Conservation (phyloP, 2,329 filamentous ascomycete genomes). For the Chaetothyriales sp. region DNA sequence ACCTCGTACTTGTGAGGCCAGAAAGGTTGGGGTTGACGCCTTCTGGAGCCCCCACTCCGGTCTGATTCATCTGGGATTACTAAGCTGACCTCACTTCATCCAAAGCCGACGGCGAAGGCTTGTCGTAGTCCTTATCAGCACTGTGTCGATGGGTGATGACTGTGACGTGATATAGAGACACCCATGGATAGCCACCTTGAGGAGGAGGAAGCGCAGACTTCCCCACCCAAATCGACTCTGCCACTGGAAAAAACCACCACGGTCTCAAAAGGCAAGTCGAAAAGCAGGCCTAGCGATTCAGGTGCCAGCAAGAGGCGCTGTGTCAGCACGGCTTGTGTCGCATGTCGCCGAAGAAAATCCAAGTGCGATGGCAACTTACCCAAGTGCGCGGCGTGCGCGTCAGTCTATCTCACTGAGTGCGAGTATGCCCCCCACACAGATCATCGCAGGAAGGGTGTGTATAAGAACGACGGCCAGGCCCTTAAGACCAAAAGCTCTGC, state of each 20-base stretch:
- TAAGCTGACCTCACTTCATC: neutral
- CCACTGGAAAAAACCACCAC: neutral
- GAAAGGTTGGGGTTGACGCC: too few species aligned
- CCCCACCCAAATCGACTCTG: neutral
- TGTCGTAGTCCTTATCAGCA: neutral
- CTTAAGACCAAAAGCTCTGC: constrained; percentile 79
- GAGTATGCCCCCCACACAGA: constrained; percentile 94
- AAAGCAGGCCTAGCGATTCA: constrained; percentile 21
- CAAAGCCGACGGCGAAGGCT: neutral
- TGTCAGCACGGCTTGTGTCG: constrained; percentile 73
- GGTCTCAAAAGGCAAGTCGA: constrained; percentile 19
- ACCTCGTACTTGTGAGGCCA: neutral
- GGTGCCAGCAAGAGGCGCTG: constrained; percentile 51
- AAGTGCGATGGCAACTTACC: constrained; percentile 88
- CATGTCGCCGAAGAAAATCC: constrained; percentile 59
- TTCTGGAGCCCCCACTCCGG: neutral
- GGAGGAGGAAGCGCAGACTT: neutral
- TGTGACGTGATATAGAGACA: neutral
- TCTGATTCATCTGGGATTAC: neutral
- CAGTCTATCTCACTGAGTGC: constrained; percentile 66
- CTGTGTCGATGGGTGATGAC: neutral
- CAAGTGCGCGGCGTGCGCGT: constrained; percentile 88
- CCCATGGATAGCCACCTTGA: neutral
- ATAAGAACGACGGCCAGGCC: constrained; percentile 82
- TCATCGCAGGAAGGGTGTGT: constrained; percentile 89